phyloP scores from a whole-genome alignment of 345 rosid species.

The Moricandia moricandioides region DNA sequence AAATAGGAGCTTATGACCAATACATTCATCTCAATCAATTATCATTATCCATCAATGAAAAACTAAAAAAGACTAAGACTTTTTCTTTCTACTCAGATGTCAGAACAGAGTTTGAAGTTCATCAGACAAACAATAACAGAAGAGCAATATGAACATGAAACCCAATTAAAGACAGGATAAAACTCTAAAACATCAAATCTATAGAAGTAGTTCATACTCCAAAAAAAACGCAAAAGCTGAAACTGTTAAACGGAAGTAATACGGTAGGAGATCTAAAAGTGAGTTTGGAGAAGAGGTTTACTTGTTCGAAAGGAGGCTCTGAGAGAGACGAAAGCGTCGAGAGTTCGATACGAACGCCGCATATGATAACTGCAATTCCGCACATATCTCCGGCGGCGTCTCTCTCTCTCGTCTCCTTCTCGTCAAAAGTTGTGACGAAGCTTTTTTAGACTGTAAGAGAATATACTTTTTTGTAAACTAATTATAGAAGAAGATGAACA shows the following conservation, averaged over 20 bases:
- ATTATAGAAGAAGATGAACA: too few species aligned
- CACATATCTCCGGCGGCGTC: slow-evolving; percentile 50
- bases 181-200: too few species aligned
- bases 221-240: too few species aligned
- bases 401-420: background rate
- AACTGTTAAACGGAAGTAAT: too few species aligned
- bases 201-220: too few species aligned
- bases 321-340: slow-evolving; percentile 34
- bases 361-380: slow-evolving; percentile 63
- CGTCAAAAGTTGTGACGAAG: background rate
- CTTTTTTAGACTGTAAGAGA: background rate
- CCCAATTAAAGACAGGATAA: too few species aligned
- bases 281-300: background rate
- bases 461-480: too few species aligned
- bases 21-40: background rate
- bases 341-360: slow-evolving; percentile 53
- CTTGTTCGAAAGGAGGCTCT: slow-evolving; percentile 36
- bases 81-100: background rate
- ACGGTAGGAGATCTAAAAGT: slow-evolving; percentile 1
- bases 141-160: too few species aligned
- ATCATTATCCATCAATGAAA: background rate
- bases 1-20: background rate
- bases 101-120: background rate
- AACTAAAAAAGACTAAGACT: too few species aligned
- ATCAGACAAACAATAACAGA: background rate